These are phyloP conservation scores for Amphibolis antarctica DNA, from an alignment of 106 monocot species.

Conservation along the genomic window DNA sequence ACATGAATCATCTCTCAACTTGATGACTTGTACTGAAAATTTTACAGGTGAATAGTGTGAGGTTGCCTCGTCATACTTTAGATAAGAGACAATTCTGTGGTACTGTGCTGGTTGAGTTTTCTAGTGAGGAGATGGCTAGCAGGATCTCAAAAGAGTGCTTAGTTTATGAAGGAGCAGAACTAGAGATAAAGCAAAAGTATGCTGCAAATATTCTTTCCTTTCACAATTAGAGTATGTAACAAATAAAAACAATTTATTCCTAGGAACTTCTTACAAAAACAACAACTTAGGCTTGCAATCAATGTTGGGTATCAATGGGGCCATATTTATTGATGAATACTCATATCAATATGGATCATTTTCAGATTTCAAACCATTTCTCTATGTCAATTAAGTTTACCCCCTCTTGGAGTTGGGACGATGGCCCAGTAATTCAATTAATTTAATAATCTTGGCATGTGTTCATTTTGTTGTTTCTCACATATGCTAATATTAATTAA, in stretches of 20 bases:
- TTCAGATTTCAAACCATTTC: too few relatives aligned
- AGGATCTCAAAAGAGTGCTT: constrained; percentile 40
- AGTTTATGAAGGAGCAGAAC: constrained; percentile 48
- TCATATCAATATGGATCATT: too few relatives aligned
- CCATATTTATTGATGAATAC: too few relatives aligned
- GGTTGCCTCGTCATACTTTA: constrained; percentile 54
- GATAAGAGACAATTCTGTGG: constrained; percentile 71
- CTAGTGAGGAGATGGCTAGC: constrained; percentile 51
- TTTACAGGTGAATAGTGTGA: constrained; percentile 86
- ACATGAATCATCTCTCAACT: too few relatives aligned
- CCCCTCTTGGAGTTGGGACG: too few relatives aligned
- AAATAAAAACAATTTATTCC: not conserved
- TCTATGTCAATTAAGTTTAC: too few relatives aligned
- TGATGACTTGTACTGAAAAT: not conserved
- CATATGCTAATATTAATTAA: not conserved
- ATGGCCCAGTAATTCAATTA: too few relatives aligned
- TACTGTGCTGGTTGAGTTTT: constrained; percentile 81
- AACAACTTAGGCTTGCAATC: too few relatives aligned
- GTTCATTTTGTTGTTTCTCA: not conserved
- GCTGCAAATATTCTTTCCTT: not conserved
- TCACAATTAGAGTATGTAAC: not conserved
- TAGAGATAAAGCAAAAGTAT: constrained; percentile 78
- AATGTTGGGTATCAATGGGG: too few relatives aligned
- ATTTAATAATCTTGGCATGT: too few relatives aligned
- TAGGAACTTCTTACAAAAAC: not conserved